phyloP scores from a whole-genome alignment of 2,329 filamentous ascomycete genomes.

The Ceratocystis huliohia region DNA sequence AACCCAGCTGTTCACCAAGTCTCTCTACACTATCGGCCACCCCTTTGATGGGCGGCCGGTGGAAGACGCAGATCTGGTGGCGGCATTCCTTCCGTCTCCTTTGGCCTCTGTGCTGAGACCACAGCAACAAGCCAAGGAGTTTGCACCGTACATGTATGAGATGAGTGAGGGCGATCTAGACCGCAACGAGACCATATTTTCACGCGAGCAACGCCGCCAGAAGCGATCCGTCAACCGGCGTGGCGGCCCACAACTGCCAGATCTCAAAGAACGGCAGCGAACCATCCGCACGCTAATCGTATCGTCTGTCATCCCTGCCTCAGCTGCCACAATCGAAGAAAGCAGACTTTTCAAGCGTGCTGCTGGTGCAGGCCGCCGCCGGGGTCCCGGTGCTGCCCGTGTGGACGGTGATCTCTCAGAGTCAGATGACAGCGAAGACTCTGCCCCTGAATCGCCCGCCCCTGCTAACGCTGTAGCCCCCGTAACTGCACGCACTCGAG shows the following conservation, averaged over 20 bases:
- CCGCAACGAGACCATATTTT: slow-evolving; percentile 80
- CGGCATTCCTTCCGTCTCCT: slow-evolving; percentile 76
- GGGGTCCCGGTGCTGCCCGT: slow-evolving; percentile 32
- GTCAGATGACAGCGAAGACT: slow-evolving; percentile 85
- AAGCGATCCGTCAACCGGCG: slow-evolving; percentile 91
- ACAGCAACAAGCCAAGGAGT: slow-evolving; percentile 87
- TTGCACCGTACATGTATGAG: slow-evolving; percentile 84
- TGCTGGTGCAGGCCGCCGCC: slow-evolving; percentile 41
- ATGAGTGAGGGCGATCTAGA: slow-evolving; percentile 83
- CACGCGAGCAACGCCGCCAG: slow-evolving; percentile 82
- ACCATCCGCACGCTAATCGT: slow-evolving; percentile 88
- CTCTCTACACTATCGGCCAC: slow-evolving; percentile 84
- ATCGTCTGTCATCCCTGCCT: slow-evolving; percentile 82
- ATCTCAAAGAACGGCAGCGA: slow-evolving; percentile 85
- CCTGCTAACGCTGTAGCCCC: slow-evolving; percentile 45
- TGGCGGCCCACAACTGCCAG: slow-evolving; percentile 84
- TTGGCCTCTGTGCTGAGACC: slow-evolving; percentile 74
- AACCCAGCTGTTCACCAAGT: slow-evolving; percentile 83
- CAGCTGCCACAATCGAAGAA: slow-evolving; percentile 65
- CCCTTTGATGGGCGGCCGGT: slow-evolving; percentile 88
- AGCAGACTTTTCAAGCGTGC: slow-evolving; percentile 76
- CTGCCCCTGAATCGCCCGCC: slow-evolving; percentile 72
- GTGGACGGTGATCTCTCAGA: slow-evolving; percentile 65
- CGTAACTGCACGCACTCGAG: slow-evolving; percentile 73
- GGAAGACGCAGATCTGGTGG: slow-evolving; percentile 78